Evolutionary conservation across 768 basidiomycete genomes (phyloP), one percentile per base, ranked within the genome.

Genomic region (Pleurotus tuoliensis): DNA sequence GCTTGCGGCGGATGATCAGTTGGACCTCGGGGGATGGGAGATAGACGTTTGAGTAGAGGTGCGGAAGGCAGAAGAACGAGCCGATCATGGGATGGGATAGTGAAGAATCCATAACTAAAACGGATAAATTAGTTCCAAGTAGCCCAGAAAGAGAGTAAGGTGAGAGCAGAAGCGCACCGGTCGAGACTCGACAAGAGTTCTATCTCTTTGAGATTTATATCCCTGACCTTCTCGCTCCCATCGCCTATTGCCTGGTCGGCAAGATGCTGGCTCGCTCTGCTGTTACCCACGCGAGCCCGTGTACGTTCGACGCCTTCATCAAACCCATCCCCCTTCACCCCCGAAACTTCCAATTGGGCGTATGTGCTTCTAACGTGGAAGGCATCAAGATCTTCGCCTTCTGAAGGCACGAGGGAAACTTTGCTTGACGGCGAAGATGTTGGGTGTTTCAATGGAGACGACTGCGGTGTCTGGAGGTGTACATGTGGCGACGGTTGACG

Each of bases 241-340:
- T 83, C 78, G 11, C 74, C 82, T 4, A 88, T 58, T 3, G 84
- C 81, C 40, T 78, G 74, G 46, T 78, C 77, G 0, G 84, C 83
- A 56, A 79, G 75, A 34, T 83, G 62, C 61, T 89, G 87, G 60
- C 82, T 88, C 11, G 76, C 75, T 63, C 80, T 74, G 62, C 76
- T 84, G 16, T 65, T 65, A 51, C 80, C 78, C 60, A 84, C 68
- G 63, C 88, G 76, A 20, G 92, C 90, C 58, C 96, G 81, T 24
- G 95, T 98, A 38, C 93, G 85, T 72, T 98, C 96, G 5, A 96
- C 80, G 38, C 96, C 96, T 62, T 96, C 94, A 63, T 93, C 90
- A 70, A 86, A 92, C 0, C 96, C 96, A 66, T 98, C 96, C 2
- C 95, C 94, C 66, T 84, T 89, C 38, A 98, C 95, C n/a, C 96